Evolutionary conservation across 2,329 filamentous ascomycete species (phyloP).

Genomic region (Colletotrichum plurivorum): DNA sequence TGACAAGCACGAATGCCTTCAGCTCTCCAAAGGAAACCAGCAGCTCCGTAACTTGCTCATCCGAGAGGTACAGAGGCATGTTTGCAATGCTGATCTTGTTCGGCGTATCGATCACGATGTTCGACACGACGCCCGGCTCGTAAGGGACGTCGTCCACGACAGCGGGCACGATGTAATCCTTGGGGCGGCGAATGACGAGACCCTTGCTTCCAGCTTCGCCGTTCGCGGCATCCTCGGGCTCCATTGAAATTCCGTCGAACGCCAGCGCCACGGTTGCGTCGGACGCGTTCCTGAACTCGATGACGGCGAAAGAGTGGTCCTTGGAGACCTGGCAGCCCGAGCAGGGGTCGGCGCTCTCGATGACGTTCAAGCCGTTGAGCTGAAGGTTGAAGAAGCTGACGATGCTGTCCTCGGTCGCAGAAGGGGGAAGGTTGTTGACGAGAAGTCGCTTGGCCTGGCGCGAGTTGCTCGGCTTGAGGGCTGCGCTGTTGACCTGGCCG

Average conservation of each 20-base stretch:
- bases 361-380: slow-evolving; percentile 95
- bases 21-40: slow-evolving; percentile 92
- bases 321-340: slow-evolving; percentile 85
- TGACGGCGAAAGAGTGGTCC: slow-evolving; percentile 84
- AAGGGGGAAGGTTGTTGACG: slow-evolving; percentile 83
- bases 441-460: slow-evolving; percentile 95
- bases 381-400: slow-evolving; percentile 95
- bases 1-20: slow-evolving; percentile 91
- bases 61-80: slow-evolving; percentile 87
- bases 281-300: slow-evolving; percentile 90
- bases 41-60: slow-evolving; percentile 93
- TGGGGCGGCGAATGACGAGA: slow-evolving; percentile 86
- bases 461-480: slow-evolving; percentile 92
- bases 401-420: slow-evolving; percentile 81
- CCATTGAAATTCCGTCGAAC: slow-evolving; percentile 91
- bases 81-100: slow-evolving; percentile 97
- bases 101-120: slow-evolving; percentile 88
- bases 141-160: slow-evolving; percentile 80
- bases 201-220: slow-evolving; percentile 66
- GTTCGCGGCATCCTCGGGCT: slow-evolving; percentile 74
- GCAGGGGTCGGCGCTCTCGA: slow-evolving; percentile 87
- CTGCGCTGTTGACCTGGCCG: slow-evolving; percentile 78
- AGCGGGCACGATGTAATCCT: slow-evolving; percentile 96
- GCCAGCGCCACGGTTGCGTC: slow-evolving; percentile 94
- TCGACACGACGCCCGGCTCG: slow-evolving; percentile 83